Conservation (phyloP, 495 filamentous ascomycete genomes). For the Daldinia caldariorum region DNA sequence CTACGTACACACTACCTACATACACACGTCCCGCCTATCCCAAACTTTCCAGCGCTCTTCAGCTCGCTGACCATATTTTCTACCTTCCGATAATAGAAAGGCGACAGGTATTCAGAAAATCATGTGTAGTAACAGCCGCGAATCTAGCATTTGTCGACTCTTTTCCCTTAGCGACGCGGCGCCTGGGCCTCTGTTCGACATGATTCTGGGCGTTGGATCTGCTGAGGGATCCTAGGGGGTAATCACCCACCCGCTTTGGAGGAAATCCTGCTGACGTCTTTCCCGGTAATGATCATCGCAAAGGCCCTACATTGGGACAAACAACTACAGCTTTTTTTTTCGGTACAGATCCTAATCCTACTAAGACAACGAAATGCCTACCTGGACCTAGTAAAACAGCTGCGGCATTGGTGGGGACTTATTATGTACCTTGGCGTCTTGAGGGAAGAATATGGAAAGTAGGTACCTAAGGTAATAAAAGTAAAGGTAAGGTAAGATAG, state of each 20-base stretch:
- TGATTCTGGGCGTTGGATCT: conserved; percentile 11
- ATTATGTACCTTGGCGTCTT: neutral
- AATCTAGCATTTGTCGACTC: conserved; percentile 21
- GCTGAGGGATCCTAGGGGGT: neutral
- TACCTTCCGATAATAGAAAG: conserved; percentile 38
- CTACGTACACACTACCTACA: neutral
- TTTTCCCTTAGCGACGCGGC: neutral
- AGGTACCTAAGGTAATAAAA: neutral
- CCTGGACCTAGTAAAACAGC: neutral
- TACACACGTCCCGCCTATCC: neutral
- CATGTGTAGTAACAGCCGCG: conserved; percentile 10
- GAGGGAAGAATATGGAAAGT: neutral
- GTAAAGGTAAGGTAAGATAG: neutral
- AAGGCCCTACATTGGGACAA: neutral
- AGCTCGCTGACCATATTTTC: conserved; percentile 18
- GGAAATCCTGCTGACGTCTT: conserved; percentile 8
- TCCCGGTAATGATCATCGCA: conserved; percentile 13
- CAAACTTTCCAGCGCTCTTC: conserved; percentile 8
- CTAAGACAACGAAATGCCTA: conserved; percentile 5
- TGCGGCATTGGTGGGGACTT: neutral
- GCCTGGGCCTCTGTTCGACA: neutral
- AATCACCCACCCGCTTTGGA: conserved; percentile 14
- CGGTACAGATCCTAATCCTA: neutral
- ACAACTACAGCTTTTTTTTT: too few species aligned
- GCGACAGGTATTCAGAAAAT: neutral